Base-by-base conservation (phyloP, 2,329 filamentous ascomycete species). In the Thielaviopsis musarum region DNA sequence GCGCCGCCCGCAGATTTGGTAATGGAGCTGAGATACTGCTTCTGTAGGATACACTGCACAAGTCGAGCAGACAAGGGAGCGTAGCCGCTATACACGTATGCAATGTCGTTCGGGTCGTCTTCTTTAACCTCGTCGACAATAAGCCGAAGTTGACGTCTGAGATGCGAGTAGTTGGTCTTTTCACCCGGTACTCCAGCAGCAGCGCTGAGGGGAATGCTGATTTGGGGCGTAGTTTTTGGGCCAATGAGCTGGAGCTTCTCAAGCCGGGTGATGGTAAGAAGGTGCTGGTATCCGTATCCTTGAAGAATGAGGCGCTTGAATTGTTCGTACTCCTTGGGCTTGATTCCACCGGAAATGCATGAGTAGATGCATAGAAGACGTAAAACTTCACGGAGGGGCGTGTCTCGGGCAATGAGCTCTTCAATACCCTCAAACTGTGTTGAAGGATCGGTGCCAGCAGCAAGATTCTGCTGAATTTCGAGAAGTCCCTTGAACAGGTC, bases 51-150 rank as follows among this genome's bases (percentile, higher is more conserved):
- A 68, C 88, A 93, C 70, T 98, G 94, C 5, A 98, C 85, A 4
- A 98, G 80, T 17, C 93, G 84, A 58, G 97, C 81, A 52, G 88
- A 95, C 13, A 98, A 78, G 0, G 93, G 94, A 4, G 94, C 93
- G 68, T 97, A 98, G 57, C 93, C 94, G 64, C 88, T 95, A 72
- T 97, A 98, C 12, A 96, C 91, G 67, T 98, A 98, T n/a, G 91
- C 87, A 62, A 97, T 85, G 66, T 98, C 93, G 66, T 93, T 88
- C 2, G 93, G 93, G 54, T 94, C 87, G 61, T 93, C 84, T 70
- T 98, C 93, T 68, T 95, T 91, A 48, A 98, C 91, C 69, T 97
- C 93, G 69, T 98, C 93, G 59, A 96, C 86, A 68, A 96, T 95
- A 17, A 98, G 79, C 30, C 86, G 83, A 15, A 98, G 80, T 62